A percentile compares a stretch with the other conserved stretches of the same genome.
phyloP scores from a whole-genome alignment of 2,329 filamentous ascomycete genomes.

The Hypoxylon sp. region DNA sequence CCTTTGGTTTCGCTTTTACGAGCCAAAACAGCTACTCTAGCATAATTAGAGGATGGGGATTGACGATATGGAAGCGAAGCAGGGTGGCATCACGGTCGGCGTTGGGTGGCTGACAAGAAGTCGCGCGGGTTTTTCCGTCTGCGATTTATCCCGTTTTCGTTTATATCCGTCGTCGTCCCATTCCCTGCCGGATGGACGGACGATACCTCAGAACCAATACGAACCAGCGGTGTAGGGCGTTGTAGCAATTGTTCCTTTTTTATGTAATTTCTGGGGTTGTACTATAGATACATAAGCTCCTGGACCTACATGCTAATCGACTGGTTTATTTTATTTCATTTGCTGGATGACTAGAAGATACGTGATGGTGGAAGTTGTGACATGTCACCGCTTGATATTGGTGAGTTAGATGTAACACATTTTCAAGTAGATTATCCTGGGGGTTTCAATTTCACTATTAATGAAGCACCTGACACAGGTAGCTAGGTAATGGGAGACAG shows the following conservation, averaged over 20 bases:
- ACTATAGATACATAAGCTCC: too few species aligned
- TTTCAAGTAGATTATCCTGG: not conserved
- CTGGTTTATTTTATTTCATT: not conserved
- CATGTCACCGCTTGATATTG: not conserved
- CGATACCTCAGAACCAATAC: not conserved
- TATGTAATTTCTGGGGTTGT: not conserved
- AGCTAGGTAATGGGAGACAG: not conserved
- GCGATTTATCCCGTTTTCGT: not conserved
- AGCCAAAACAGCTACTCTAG: not conserved
- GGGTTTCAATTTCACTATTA: conserved; percentile 3
- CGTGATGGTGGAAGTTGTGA: too few species aligned
- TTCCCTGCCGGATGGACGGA: not conserved
- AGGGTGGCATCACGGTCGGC: conserved; percentile 34
- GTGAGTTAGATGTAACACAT: not conserved
- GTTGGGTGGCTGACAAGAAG: conserved; percentile 19
- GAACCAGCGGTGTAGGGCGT: not conserved
- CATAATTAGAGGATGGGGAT: conserved; percentile 21
- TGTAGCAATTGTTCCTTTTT: not conserved
- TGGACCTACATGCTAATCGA: not conserved
- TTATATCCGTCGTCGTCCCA: not conserved
- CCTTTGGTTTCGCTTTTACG: conserved; percentile 1
- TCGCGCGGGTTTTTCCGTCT: not conserved
- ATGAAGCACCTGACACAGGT: not conserved
- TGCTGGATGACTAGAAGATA: not conserved
- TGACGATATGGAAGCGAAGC: conserved; percentile 26